Evolutionary conservation across 208 protist genomes (phyloP).

Genomic region (Crithidia fasciculata): DNA sequence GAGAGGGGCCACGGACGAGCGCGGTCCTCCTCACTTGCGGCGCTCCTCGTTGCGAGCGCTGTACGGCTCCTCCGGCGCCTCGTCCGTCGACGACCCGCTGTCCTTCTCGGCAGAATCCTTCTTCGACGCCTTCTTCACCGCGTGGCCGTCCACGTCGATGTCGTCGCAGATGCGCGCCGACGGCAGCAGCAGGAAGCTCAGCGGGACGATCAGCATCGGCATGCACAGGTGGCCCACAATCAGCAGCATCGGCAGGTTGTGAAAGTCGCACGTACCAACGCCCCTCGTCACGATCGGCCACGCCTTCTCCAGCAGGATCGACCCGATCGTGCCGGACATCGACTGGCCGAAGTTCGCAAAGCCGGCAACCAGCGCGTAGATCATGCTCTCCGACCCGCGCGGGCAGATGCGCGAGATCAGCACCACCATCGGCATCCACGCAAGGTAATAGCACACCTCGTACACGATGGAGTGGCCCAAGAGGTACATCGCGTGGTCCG

Average conservation of each 20-base stretch:
- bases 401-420: constrained; percentile 78
- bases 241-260: constrained; percentile 52
- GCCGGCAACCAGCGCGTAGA: constrained; percentile 76
- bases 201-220: constrained; percentile 60
- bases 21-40: too few relatives aligned
- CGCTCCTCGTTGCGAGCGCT: too few relatives aligned
- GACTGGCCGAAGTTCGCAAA: constrained; percentile 69
- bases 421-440: constrained; percentile 74
- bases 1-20: too few relatives aligned
- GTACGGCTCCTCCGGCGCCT: not conserved
- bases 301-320: constrained; percentile 48
- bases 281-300: constrained; percentile 44
- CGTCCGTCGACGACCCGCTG: constrained; percentile 1
- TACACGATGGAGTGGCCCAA: constrained; percentile 60
- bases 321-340: constrained; percentile 47
- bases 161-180: constrained; percentile 53
- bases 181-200: constrained; percentile 60
- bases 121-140: constrained; percentile 24
- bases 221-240: constrained; percentile 53
- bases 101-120: constrained; percentile 6
- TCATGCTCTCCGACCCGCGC: constrained; percentile 71
- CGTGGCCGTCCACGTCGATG: constrained; percentile 46
- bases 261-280: constrained; percentile 56
- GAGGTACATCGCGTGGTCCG: constrained; percentile 67
- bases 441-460: constrained; percentile 53